Evolutionary conservation across 805 yeast genomes (phyloP), one percentile per base, ranked within the genome.

Genomic region (Pichia cephalocereana): DNA sequence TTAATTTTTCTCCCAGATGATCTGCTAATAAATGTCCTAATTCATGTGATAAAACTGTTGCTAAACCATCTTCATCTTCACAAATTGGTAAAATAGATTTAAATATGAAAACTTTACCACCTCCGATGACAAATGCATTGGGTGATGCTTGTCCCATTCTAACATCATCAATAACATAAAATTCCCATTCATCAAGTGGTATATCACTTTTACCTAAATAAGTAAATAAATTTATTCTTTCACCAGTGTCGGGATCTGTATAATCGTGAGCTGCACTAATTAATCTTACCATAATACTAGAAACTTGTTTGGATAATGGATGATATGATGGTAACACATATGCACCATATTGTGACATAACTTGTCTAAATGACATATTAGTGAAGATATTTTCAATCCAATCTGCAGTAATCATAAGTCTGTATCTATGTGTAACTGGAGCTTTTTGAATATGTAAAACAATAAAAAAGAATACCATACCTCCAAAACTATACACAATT

Each of bases 31-130:
- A 95, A 68, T 93, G 99, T 0, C 96, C 90, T 48, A 90, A 77
- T 59, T 93, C 99, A 63, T 93, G 99, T 0, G 96, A 72, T 42
- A 93, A 69, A 3, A 93, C 96, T 0, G 98, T 89, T n/a, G 98
- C 98, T 41, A 93, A 67, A 2, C 96, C 97, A 62, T 88, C 95
- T 46, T 88, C 95, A 59, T 86, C 81, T 27, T 70, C 68, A 63
- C 96, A 83, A 31, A 93, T 77, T 1, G 86, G 84, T 43, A 93
- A 62, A 39, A 93, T 86, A 10, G 86, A 78, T 42, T 83, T 73
- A 60, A 86, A 87, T 18, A 93, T 89, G 66, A 93, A 93, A 40
- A 93, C 96, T 64, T 90, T 90, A 8, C 99, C 99, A 52, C 93
- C 91, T 19, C 98, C 98, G 36, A 93, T 70, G 18, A 93, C 96